Conservation (phyloP, 2,329 filamentous ascomycete genomes). For the Paecilomyces sp. region DNA sequence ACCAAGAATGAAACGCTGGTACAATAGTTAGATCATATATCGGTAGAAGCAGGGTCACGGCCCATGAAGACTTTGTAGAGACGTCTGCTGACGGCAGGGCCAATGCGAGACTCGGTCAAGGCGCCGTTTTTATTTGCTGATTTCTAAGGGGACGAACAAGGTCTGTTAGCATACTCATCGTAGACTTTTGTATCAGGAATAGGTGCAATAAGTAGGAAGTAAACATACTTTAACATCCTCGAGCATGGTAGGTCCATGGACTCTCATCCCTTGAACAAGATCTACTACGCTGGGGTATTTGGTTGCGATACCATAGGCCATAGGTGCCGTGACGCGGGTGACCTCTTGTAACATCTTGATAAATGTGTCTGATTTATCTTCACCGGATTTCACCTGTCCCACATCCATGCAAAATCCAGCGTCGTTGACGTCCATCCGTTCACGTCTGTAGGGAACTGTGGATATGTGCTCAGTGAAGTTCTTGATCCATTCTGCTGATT, state of each 20-base stretch:
- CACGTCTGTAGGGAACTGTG: constrained; percentile 60
- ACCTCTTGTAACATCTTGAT: constrained; percentile 71
- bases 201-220: background rate
- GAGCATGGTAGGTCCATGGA: constrained; percentile 54
- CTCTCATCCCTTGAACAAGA: constrained; percentile 54
- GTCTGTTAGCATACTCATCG: background rate
- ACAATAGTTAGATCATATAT: constrained; percentile 23
- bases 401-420: constrained; percentile 68
- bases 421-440: constrained; percentile 42
- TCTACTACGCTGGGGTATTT: constrained; percentile 53
- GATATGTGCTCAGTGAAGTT: constrained; percentile 73
- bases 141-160: constrained; percentile 26
- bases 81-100: constrained; percentile 41
- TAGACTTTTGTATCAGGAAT: background rate
- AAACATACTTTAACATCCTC: constrained; percentile 47
- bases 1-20: constrained; percentile 15
- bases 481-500: constrained; percentile 66
- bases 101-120: constrained; percentile 38
- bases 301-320: constrained; percentile 61
- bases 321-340: constrained; percentile 60
- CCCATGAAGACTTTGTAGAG: constrained; percentile 45
- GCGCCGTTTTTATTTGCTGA: constrained; percentile 41
- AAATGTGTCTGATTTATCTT: constrained; percentile 60
- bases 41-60: constrained; percentile 36
- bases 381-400: constrained; percentile 67